Conservation (phyloP, 1,284 basidiomycete species). For the Papiliotrema fonsecae region DNA sequence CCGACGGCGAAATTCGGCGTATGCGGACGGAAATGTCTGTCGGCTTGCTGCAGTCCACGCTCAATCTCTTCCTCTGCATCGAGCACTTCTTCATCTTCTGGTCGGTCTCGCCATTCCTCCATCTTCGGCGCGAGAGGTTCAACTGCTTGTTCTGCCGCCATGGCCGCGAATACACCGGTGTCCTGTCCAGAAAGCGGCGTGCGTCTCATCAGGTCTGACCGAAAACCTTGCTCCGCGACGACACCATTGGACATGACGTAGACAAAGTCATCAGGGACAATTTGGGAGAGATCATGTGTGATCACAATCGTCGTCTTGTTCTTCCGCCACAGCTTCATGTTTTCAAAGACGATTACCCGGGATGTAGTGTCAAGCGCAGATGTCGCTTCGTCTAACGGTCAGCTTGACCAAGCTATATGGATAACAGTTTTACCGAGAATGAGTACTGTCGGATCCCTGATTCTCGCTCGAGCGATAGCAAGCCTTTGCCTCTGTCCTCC, state of each 20-base stretch:
- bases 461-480: constrained; percentile 79
- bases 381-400: constrained; percentile 78
- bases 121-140: constrained; percentile 36
- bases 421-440: constrained; percentile 67
- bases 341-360: constrained; percentile 80
- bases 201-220: constrained; percentile 61
- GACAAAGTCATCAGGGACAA: constrained; percentile 73
- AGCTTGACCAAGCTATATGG: background rate
- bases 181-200: constrained; percentile 25
- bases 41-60: constrained; percentile 1
- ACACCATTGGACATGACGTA: constrained; percentile 80
- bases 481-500: constrained; percentile 93
- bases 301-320: constrained; percentile 92
- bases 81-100: constrained; percentile 36
- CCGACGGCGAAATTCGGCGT: constrained; percentile 21
- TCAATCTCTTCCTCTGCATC: constrained; percentile 35
- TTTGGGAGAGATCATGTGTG: constrained; percentile 89
- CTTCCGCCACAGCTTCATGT: constrained; percentile 73
- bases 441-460: constrained; percentile 82
- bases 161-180: constrained; percentile 45
- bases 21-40: constrained; percentile 9
- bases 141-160: constrained; percentile 46
- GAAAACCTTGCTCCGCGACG: constrained; percentile 85
- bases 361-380: constrained; percentile 89
- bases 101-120: constrained; percentile 33